Evolutionary conservation across 2,329 filamentous ascomycete genomes (phyloP).

Genomic region (Phoma sp.): DNA sequence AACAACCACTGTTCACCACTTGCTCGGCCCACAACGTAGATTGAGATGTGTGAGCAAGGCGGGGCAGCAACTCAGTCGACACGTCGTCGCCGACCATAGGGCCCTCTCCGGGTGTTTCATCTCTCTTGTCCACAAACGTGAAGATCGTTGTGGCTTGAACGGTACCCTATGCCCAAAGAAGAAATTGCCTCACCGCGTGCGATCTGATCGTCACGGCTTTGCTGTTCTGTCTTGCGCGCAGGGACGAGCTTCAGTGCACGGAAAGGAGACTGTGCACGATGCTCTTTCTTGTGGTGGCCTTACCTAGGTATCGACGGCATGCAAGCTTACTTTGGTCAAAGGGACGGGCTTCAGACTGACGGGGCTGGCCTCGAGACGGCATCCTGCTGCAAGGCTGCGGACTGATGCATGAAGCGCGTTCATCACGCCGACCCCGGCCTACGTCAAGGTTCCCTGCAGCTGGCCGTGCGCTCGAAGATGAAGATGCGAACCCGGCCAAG

Average conservation of each 20-base stretch:
- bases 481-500: constrained; percentile 24
- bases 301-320: constrained; percentile 1
- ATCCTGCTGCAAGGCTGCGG: constrained; percentile 16
- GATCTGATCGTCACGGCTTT: constrained; percentile 13
- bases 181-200: constrained; percentile 14
- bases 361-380: constrained; percentile 17
- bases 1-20: constrained; percentile 20
- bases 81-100: constrained; percentile 24
- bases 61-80: constrained; percentile 23
- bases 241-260: background rate
- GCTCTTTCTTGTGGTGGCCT: constrained; percentile 11
- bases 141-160: constrained; percentile 35
- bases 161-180: constrained; percentile 25
- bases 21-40: constrained; percentile 19
- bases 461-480: constrained; percentile 28
- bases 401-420: constrained; percentile 21
- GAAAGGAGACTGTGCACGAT: constrained; percentile 1
- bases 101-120: constrained; percentile 40
- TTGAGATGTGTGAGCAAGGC: constrained; percentile 27
- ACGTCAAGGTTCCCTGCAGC: constrained; percentile 19
- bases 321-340: constrained; percentile 11
- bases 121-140: constrained; percentile 18
- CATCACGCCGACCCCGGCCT: constrained; percentile 26
- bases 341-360: no score
- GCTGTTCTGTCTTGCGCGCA: background rate